phyloP scores from a whole-genome alignment of 768 basidiomycete genomes.

The Tulasnella sp. region DNA sequence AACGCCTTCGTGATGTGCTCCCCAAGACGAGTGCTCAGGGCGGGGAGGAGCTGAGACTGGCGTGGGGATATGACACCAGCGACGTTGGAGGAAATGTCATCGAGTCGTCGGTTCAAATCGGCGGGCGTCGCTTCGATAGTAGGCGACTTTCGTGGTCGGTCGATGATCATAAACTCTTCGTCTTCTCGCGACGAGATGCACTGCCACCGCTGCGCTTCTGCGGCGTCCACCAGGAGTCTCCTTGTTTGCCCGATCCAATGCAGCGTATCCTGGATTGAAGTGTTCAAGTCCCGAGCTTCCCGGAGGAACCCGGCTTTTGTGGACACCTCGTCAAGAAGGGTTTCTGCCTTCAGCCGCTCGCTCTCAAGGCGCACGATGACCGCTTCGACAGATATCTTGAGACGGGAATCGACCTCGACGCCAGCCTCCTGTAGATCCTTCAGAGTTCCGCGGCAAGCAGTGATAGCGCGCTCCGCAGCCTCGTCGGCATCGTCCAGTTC shows the following conservation, averaged over 20 bases:
- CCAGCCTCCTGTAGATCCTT: constrained; percentile 36
- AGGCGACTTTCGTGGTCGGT: constrained; percentile 25
- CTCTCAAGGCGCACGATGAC: constrained; percentile 35
- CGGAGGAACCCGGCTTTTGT: constrained; percentile 38
- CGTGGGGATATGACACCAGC: constrained; percentile 33
- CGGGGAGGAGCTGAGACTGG: constrained; percentile 30
- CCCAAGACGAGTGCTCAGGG: constrained; percentile 36
- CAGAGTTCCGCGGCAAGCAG: constrained; percentile 35
- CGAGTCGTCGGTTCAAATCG: constrained; percentile 23
- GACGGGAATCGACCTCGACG: constrained; percentile 42
- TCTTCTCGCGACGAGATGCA: background rate
- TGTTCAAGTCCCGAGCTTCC: constrained; percentile 45
- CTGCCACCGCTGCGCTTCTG: constrained; percentile 1
- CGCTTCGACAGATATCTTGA: constrained; percentile 36
- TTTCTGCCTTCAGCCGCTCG: constrained; percentile 30
- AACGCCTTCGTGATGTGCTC: constrained; percentile 36
- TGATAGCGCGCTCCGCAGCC: constrained; percentile 34
- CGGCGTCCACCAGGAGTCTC: background rate
- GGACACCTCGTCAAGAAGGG: constrained; percentile 30
- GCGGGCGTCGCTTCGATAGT: constrained; percentile 31
- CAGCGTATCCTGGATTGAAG: constrained; percentile 37
- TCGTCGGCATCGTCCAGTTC: constrained; percentile 35
- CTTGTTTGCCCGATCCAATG: constrained; percentile 38
- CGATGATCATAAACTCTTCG: background rate
- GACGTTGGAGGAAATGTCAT: constrained; percentile 35